phyloP scores from a whole-genome alignment of 1,284 basidiomycete genomes.

The Salmacisia buchloeana region DNA sequence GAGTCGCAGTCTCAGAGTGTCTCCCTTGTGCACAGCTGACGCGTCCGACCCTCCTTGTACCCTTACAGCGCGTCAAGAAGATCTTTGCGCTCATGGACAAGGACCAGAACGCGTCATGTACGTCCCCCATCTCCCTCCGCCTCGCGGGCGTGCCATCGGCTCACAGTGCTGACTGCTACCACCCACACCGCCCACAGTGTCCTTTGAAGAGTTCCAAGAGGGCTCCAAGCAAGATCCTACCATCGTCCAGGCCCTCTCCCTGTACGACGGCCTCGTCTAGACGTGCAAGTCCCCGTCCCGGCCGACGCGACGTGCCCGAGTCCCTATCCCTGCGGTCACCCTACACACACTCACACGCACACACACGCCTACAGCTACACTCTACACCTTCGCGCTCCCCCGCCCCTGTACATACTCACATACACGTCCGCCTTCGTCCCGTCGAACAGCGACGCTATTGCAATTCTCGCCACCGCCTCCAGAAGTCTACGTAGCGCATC shows the following conservation, averaged over 20 bases:
- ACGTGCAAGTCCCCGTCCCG: background rate
- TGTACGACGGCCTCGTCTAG: conserved; percentile 33
- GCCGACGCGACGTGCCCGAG: background rate
- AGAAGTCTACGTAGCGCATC: no score
- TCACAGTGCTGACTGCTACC: background rate
- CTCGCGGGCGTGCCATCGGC: no score
- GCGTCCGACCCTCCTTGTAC: background rate
- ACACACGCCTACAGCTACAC: no score
- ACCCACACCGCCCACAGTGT: conserved; percentile 19
- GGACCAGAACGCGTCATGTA: conserved; percentile 48
- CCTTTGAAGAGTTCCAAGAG: conserved; percentile 49
- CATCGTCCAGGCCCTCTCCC: conserved; percentile 45
- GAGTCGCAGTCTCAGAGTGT: conserved; percentile 17
- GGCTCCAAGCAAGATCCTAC: conserved; percentile 49
- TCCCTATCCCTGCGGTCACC: no score
- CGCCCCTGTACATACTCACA: no score
- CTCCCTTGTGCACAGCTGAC: background rate
- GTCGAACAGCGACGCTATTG: no score
- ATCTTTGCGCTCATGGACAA: conserved; percentile 49
- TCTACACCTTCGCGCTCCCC: no score
- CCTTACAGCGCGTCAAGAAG: conserved; percentile 43
- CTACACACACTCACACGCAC: no score
- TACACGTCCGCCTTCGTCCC: no score
- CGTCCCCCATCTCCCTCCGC: conserved; percentile 17
- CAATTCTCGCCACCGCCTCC: no score